These are phyloP conservation scores for Zygosaccharomyces kombuchaensis DNA, from an alignment of 805 yeast genomes.

Conservation along the genomic window DNA sequence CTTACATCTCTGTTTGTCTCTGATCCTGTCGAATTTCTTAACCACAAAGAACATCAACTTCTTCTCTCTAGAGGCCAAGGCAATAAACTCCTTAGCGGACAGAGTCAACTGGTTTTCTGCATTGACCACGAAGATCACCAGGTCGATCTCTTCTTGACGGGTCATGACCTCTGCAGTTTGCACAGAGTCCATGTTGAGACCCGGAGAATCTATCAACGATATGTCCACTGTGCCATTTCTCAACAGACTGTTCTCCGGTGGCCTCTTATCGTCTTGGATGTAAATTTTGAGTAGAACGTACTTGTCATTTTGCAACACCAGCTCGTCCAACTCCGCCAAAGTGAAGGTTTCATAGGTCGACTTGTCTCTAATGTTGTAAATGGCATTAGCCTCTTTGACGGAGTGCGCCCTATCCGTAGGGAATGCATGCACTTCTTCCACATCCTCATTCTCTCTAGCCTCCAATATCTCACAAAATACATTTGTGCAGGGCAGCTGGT, in stretches of 20 bases:
- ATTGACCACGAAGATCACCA: constrained; percentile 91
- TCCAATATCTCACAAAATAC: constrained; percentile 94
- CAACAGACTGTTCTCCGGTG: constrained; percentile 66
- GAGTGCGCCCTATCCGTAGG: constrained; percentile 42
- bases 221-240: constrained; percentile 91
- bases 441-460: constrained; percentile 63
- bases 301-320: constrained; percentile 70
- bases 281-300: constrained; percentile 76
- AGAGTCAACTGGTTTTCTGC: constrained; percentile 95
- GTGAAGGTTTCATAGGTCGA: constrained; percentile 57
- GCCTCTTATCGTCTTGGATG: constrained; percentile 57
- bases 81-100: constrained; percentile 89
- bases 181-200: constrained; percentile 85
- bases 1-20: constrained; percentile 75
- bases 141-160: constrained; percentile 93
- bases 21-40: constrained; percentile 83
- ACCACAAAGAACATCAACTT: constrained; percentile 90
- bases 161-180: constrained; percentile 94
- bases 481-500: constrained; percentile 95
- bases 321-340: constrained; percentile 54
- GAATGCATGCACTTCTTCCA: constrained; percentile 93
- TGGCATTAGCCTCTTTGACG: constrained; percentile 26
- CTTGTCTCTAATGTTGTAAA: constrained; percentile 46
- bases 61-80: constrained; percentile 87
- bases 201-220: constrained; percentile 94